phyloP scores from a whole-genome alignment of 495 filamentous ascomycete genomes.

The Copromyces sp. region DNA sequence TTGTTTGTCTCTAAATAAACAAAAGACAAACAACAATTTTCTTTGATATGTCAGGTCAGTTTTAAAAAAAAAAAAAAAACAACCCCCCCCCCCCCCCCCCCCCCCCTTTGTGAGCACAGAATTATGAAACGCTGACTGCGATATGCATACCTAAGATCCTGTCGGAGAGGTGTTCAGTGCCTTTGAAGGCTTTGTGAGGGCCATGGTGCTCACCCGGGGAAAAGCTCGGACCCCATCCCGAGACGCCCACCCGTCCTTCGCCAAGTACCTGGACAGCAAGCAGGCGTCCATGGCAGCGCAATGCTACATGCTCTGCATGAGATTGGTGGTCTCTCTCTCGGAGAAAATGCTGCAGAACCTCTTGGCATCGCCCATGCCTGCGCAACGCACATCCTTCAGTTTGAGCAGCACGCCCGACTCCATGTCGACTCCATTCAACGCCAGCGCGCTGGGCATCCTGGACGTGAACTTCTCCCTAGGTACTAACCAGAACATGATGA shows the following conservation, averaged over 20 bases:
- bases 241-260: conserved; percentile 1
- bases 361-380: conserved; percentile 1
- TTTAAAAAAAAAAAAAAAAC: too few relatives aligned
- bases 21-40: too few relatives aligned
- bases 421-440: conserved; percentile 1
- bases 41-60: too few relatives aligned
- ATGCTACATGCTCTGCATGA: conserved; percentile 2
- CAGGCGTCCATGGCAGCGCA: background rate
- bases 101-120: too few relatives aligned
- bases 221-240: background rate
- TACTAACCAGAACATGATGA: background rate
- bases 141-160: background rate
- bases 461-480: conserved; percentile 1
- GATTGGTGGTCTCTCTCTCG: background rate
- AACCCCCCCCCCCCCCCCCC: too few relatives aligned
- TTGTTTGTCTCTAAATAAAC: too few relatives aligned
- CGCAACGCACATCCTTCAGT: conserved; percentile 1
- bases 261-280: conserved; percentile 2
- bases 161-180: conserved; percentile 1
- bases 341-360: conserved; percentile 1
- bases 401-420: background rate
- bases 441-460: background rate
- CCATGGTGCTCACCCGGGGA: background rate
- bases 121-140: too few relatives aligned
- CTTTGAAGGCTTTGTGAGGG: conserved; percentile 1